Evolutionary conservation across 192 early-diverging fungal genomes (phyloP), one percentile per base, ranked within the genome.

Genomic region (Backusella sp.): DNA sequence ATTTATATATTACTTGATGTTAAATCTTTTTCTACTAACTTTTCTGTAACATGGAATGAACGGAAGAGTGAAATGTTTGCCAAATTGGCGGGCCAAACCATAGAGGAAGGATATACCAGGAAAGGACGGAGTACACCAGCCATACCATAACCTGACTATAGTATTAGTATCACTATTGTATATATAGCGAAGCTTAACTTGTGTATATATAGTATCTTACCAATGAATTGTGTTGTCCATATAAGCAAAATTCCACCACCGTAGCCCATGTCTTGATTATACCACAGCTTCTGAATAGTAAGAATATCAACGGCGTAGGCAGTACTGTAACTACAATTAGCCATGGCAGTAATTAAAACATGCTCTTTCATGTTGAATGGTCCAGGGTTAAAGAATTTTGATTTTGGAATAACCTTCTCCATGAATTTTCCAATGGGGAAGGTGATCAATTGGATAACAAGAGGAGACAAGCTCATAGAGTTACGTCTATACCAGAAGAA

Each of bases 81-180:
- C 34, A 98, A 86, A 28, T 87, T 92, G 2, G 88, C 74, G 4
- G 96, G 96, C 96, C 96, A 99, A 56, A 94, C 85, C 95, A 97
- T 96, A 19, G 89, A 82, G 1, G 92, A 85, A 42, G 95, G 95
- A 69, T 91, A 88, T 9, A 98, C 95, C 14, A 98, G 84, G 83
- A 91, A 95, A 39, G 89, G 88, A 42, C 95, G 91, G 65, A 84
- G 84, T 17, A 90, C 81, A 72, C 91, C 95, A 67, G 91, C 91
- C 82, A 92, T 79, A 76, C 87, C 87, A 49, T 84, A 88, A 73
- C 65, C 52, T 53, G 21, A 32, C 23, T 53, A 21, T 3, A 23
- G 6, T 21, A 32, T 32, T 32, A 32, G 32, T 32, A 3, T 32
- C 32, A 3, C 32, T 32, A 3, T 32, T 32, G 2, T 32, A 32